phyloP scores from a whole-genome alignment of 805 yeast genomes.

The Suhomyces canberraensis region DNA sequence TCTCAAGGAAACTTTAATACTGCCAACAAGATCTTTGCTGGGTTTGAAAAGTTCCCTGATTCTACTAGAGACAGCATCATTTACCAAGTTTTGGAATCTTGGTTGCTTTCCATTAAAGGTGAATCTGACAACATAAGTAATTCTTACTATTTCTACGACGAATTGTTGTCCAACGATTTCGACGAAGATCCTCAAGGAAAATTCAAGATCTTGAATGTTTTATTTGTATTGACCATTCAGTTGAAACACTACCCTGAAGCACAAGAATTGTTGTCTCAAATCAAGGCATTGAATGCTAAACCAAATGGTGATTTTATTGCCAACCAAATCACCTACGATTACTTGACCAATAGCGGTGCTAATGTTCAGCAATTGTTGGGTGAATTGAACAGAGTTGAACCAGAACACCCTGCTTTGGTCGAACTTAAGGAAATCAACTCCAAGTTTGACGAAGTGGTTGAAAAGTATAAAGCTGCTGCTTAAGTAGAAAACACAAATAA shows the following conservation, averaged over 20 bases:
- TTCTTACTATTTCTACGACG: constrained; percentile 70
- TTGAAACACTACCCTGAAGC: constrained; percentile 83
- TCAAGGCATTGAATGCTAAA: constrained; percentile 42
- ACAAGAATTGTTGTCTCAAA: constrained; percentile 48
- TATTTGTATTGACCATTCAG: constrained; percentile 74
- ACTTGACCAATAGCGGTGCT: constrained; percentile 38
- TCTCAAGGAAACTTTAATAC: constrained; percentile 32
- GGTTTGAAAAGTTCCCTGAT: constrained; percentile 32
- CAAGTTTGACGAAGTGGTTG: constrained; percentile 67
- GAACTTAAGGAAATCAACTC: constrained; percentile 61
- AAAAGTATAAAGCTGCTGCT: constrained; percentile 42
- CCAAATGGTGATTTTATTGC: constrained; percentile 50
- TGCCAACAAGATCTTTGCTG: constrained; percentile 32
- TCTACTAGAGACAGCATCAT: constrained; percentile 61
- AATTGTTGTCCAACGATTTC: constrained; percentile 54
- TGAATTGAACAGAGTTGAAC: constrained; percentile 45
- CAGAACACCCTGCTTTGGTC: constrained; percentile 53
- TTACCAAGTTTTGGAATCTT: constrained; percentile 76
- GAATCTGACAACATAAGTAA: constrained; percentile 40
- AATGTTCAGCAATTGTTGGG: constrained; percentile 48
- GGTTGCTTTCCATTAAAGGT: constrained; percentile 44
- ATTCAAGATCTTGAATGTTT: constrained; percentile 45
- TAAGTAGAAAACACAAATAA: constrained; percentile 5
- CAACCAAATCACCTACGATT: constrained; percentile 60
- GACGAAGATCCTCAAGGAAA: constrained; percentile 36